phyloP scores from a whole-genome alignment of 768 basidiomycete genomes.

The Rhizopogon sp. region DNA sequence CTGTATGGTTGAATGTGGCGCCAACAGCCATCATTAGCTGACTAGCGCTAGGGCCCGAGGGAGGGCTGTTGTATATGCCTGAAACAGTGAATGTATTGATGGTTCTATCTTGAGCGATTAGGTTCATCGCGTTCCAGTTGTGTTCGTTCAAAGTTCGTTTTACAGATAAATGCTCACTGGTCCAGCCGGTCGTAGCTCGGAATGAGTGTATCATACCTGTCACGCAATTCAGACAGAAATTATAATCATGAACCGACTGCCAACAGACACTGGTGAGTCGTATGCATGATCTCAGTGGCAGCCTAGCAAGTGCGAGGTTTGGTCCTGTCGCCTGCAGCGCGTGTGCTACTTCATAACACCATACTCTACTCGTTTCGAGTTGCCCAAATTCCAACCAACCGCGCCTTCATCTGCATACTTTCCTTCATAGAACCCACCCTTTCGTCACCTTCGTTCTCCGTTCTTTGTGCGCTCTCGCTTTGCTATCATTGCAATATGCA shows the following conservation, averaged over 20 bases:
- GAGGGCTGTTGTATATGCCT: neutral
- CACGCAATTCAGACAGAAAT: no score
- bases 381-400: no score
- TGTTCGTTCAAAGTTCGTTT: neutral
- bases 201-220: no score
- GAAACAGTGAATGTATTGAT: neutral
- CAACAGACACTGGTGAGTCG: constrained; percentile 13
- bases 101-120: neutral
- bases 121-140: neutral
- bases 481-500: neutral
- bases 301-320: no score
- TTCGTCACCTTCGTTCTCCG: neutral
- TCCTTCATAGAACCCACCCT: neutral
- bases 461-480: neutral
- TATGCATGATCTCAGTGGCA: no score
- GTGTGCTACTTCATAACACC: no score
- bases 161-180: no score
- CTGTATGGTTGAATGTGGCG: neutral
- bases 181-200: no score
- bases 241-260: constrained; percentile 8
- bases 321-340: no score
- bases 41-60: neutral
- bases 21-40: neutral
- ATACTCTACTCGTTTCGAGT: no score
- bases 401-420: no score